Conservation (phyloP, 139 green algal genomes). For the Zygnema cylindricum region DNA sequence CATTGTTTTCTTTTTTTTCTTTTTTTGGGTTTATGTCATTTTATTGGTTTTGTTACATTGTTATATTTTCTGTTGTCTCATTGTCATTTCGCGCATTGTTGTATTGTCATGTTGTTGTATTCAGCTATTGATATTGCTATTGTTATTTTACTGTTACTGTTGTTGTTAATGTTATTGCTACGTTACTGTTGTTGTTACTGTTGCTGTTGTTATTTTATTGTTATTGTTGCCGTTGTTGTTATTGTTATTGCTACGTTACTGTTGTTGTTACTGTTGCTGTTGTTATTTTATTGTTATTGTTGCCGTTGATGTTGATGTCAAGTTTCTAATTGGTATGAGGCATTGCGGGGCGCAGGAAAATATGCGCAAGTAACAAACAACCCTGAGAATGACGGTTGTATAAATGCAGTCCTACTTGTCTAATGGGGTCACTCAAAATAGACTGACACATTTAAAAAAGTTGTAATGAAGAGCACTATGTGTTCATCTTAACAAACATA, state of each 20-base stretch:
- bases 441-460: too few relatives aligned
- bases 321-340: not conserved
- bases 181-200: slow-evolving; percentile 22
- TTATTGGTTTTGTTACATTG: not conserved
- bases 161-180: not conserved
- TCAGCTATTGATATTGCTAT: not conserved
- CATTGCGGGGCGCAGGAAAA: slow-evolving; percentile 58
- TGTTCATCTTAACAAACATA: too few relatives aligned
- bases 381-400: slow-evolving; percentile 97
- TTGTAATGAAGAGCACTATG: too few relatives aligned
- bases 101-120: not conserved
- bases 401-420: slow-evolving; percentile 98
- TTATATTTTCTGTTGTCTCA: not conserved
- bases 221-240: slow-evolving; percentile 27
- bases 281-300: not conserved
- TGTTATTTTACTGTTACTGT: slow-evolving; percentile 7
- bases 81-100: not conserved
- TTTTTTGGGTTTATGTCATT: not conserved
- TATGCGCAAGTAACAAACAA: slow-evolving; percentile 93
- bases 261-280: not conserved
- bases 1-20: slow-evolving; percentile 21
- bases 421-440: too few relatives aligned
- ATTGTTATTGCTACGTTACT: not conserved
- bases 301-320: not conserved
- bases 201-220: not conserved